These are phyloP conservation scores for Ogataea hybrid DNA, from an alignment of 1,139 yeast species.

Conservation along the genomic window DNA sequence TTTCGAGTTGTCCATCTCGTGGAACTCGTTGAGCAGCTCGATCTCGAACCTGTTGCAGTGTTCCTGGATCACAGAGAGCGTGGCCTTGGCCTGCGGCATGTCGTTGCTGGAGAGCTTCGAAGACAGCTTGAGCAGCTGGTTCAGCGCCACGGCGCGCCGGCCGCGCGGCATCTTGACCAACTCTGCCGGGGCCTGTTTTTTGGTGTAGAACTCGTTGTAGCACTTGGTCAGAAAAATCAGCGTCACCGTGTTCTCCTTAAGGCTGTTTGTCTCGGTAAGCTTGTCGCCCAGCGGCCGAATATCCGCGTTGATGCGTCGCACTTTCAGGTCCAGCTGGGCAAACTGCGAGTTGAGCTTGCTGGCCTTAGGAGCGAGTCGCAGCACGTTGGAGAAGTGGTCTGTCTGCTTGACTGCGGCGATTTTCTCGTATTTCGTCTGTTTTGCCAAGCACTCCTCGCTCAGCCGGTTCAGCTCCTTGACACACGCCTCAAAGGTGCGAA, in stretches of 20 bases:
- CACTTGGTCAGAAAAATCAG: constrained; percentile 75
- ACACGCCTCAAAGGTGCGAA: constrained; percentile 88
- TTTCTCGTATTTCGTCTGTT: constrained; percentile 47
- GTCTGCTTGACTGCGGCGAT: constrained; percentile 64
- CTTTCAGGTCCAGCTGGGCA: constrained; percentile 55
- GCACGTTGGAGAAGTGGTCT: constrained; percentile 65
- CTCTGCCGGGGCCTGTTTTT: constrained; percentile 58
- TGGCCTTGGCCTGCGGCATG: constrained; percentile 46
- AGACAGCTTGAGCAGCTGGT: constrained; percentile 63
- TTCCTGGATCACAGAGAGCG: constrained; percentile 58
- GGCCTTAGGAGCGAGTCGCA: constrained; percentile 48
- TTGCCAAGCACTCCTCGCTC: constrained; percentile 49
- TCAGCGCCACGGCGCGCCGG: constrained; percentile 66
- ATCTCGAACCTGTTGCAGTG: constrained; percentile 78
- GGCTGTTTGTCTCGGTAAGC: constrained; percentile 70
- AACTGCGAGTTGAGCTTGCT: constrained; percentile 41
- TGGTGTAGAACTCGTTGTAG: constrained; percentile 69
- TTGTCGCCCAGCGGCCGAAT: constrained; percentile 76
- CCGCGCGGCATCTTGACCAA: constrained; percentile 44
- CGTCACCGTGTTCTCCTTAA: constrained; percentile 71
- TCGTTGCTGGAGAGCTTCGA: constrained; percentile 56
- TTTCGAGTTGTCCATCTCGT: constrained; percentile 51
- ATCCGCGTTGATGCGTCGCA: constrained; percentile 56
- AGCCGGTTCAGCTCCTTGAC: constrained; percentile 65
- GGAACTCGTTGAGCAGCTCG: constrained; percentile 56